Base-by-base conservation (phyloP, 768 basidiomycete species). In the Leccinellum luteum region DNA sequence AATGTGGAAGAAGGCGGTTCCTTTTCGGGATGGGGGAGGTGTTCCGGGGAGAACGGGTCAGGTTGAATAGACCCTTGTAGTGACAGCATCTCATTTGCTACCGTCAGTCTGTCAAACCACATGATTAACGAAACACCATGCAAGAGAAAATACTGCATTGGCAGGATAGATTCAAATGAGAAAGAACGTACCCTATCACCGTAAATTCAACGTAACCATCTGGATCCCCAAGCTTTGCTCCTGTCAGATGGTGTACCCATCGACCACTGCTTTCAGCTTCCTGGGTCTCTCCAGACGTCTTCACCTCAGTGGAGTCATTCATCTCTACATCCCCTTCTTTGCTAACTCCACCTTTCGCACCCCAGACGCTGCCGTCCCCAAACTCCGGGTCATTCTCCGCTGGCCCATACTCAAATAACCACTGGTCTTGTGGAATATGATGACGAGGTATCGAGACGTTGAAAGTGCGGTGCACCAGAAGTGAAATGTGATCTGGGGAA, bases 21-120 rank as follows among this genome's bases (percentile, higher is more conserved):
- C 44, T 47, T 65, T 35, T 64, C 59, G 13, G 65, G 45, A n/a
- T 67, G 66, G 17, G 78, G 73, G 25, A 77, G 66, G 67, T 89
- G 87, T 47, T 75, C 76, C 1, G 81, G 79, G 6, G 87, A 86
- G 71, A 92, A 90, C 2, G 89, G 90, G 64, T 92, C 85, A 4
- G 75, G 70, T 64, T 91, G 90, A 57, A 94, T 77, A 3, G 92
- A 94, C 9, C 94, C 94, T 30, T 91, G 79, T 13, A 97, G 74
- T 3, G 93, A 95, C 19, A 97, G 75, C 92, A 96, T 95, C 68
- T 95, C 89, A 66, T 97, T 95, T 31, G 93, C 92, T 32, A 94
- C 84, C 14, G 87, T 94, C 57, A 94, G 70, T 25, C 94, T 97
- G 66, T 57, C 38, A 21, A 47, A 58, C 49, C 28, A 51, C 6